Evolutionary conservation across 2,329 filamentous ascomycete genomes (phyloP).

Genomic region (Fusarium multiceps): DNA sequence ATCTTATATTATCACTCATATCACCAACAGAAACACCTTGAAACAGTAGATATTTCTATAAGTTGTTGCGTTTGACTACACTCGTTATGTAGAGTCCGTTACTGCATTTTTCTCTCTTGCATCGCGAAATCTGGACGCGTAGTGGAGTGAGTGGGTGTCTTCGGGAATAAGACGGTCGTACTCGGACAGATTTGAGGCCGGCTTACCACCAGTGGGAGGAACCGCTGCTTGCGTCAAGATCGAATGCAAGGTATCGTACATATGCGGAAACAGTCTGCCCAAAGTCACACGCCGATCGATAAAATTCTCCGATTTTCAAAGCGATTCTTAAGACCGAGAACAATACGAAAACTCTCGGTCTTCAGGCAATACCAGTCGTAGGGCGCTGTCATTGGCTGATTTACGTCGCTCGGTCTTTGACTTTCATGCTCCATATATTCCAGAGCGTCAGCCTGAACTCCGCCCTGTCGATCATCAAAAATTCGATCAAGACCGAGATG

Average conservation of each 20-base stretch:
- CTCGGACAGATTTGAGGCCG: neutral
- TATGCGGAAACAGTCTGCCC: too few relatives aligned
- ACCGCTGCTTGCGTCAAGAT: neutral
- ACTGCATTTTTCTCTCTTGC: too few relatives aligned
- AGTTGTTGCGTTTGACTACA: too few relatives aligned
- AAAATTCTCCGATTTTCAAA: too few relatives aligned
- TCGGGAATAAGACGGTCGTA: accelerated
- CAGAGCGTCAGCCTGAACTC: too few relatives aligned
- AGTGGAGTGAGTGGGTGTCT: neutral
- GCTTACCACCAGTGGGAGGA: neutral
- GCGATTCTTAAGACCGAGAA: neutral
- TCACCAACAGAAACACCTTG: neutral
- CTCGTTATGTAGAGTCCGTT: accelerated
- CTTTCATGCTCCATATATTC: neutral
- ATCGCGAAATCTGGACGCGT: too few relatives aligned
- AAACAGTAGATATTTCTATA: accelerated
- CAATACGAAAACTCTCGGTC: neutral
- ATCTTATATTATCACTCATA: neutral
- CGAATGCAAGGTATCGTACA: too few relatives aligned
- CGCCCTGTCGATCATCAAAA: too few relatives aligned
- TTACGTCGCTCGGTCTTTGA: neutral
- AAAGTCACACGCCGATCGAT: too few relatives aligned
- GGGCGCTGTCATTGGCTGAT: neutral
- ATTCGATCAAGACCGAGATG: neutral
- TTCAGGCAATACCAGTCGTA: neutral